Conservation (phyloP, 345 rosid genomes). For the Lagerstroemia speciosa region DNA sequence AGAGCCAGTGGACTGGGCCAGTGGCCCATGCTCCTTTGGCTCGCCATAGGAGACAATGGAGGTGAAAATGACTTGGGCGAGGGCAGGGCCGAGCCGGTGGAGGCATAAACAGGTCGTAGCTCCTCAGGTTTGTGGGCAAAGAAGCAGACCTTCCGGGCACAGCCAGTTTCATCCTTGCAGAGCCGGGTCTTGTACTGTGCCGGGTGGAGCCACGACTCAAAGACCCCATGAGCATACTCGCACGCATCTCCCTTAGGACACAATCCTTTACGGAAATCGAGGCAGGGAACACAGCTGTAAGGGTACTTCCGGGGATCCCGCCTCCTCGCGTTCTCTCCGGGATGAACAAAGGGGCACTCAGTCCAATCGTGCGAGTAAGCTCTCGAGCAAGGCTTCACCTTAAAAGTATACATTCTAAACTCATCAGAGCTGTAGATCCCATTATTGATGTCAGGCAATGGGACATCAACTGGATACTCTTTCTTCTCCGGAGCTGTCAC, state of each 20-base stretch:
- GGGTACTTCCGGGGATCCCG: slow-evolving; percentile 92
- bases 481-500: slow-evolving; percentile 39
- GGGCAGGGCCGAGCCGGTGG: slow-evolving; percentile 91
- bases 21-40: slow-evolving; percentile 47
- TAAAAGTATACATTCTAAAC: slow-evolving; percentile 85
- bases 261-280: slow-evolving; percentile 89
- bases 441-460: slow-evolving; percentile 78
- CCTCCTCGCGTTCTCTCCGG: slow-evolving; percentile 97
- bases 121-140: slow-evolving; percentile 89
- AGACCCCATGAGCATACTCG: slow-evolving; percentile 94
- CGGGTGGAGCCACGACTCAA: slow-evolving; percentile 97
- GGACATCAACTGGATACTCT: slow-evolving; percentile 71
- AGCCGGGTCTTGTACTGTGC: slow-evolving; percentile 89
- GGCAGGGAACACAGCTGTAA: slow-evolving; percentile 95
- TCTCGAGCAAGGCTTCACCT: slow-evolving; percentile 96
- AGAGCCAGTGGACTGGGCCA: slow-evolving; percentile 28
- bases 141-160: slow-evolving; percentile 90
- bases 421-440: slow-evolving; percentile 82
- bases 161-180: slow-evolving; percentile 92
- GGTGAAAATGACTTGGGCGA: slow-evolving; percentile 61
- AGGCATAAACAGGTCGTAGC: slow-evolving; percentile 78
- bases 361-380: slow-evolving; percentile 99
- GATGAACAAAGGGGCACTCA: slow-evolving; percentile 96
- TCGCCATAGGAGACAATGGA: slow-evolving; percentile 40
- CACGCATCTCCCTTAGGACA: slow-evolving; percentile 85